Conservation (phyloP, 306 rosid species). For the Psophocarpus tetragonolobus region DNA sequence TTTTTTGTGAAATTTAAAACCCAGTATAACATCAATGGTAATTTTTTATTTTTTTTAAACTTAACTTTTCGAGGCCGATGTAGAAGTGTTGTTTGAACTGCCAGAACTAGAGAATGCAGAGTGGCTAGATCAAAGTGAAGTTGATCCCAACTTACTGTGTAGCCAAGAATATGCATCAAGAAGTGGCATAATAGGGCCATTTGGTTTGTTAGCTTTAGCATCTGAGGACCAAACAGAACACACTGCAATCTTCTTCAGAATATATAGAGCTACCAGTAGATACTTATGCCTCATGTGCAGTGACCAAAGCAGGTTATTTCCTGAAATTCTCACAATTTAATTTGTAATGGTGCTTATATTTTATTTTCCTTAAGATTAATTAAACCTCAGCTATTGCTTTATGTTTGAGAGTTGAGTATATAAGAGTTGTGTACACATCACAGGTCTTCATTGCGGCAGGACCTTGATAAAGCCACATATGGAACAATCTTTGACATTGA, state of each 20-base stretch:
- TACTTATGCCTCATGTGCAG: constrained; percentile 71
- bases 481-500: constrained; percentile 58
- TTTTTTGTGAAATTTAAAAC: background rate
- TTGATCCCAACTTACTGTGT: constrained; percentile 56
- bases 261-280: constrained; percentile 45
- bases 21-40: background rate
- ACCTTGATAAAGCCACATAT: constrained; percentile 57
- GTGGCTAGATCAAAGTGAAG: constrained; percentile 36
- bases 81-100: constrained; percentile 59
- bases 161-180: constrained; percentile 44
- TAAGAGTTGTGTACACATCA: background rate
- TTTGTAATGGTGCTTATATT: background rate
- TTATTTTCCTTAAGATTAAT: background rate
- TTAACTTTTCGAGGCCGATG: constrained; percentile 51
- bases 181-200: constrained; percentile 58
- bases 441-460: constrained; percentile 66
- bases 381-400: background rate
- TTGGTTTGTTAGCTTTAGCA: constrained; percentile 63
- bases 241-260: constrained; percentile 54
- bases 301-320: constrained; percentile 65
- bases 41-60: background rate
- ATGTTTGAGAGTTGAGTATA: background rate
- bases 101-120: constrained; percentile 47
- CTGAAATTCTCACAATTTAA: background rate
- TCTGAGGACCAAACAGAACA: constrained; percentile 59